Conservation (phyloP, 1,284 basidiomycete species). For the Sanghuangporus weigelae region DNA sequence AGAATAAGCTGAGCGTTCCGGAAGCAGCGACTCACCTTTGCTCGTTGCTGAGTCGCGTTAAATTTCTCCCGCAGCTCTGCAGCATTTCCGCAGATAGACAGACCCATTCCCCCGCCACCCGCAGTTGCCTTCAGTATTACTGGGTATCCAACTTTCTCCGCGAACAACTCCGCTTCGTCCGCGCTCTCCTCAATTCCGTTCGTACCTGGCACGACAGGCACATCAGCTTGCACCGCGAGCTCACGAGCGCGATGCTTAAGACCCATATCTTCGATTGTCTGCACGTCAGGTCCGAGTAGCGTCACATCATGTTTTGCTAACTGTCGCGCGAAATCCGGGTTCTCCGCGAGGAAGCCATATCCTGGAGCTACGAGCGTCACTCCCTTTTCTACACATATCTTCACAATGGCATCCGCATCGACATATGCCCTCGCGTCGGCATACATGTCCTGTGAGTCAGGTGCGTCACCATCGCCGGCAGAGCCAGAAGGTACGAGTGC, state of each 20-base stretch:
- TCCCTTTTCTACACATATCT: constrained; percentile 37
- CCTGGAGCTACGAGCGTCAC: constrained; percentile 61
- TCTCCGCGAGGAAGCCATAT: constrained; percentile 67
- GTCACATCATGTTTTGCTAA: constrained; percentile 47
- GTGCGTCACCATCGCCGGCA: background rate
- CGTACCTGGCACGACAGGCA: constrained; percentile 56
- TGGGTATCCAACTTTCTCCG: constrained; percentile 48
- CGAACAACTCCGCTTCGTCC: constrained; percentile 40
- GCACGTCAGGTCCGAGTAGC: constrained; percentile 56
- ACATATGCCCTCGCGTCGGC: constrained; percentile 41
- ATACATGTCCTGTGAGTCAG: constrained; percentile 13
- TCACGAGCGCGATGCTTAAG: constrained; percentile 57
- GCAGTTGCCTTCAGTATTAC: constrained; percentile 67
- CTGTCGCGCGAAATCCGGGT: constrained; percentile 47
- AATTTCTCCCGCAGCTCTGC: constrained; percentile 37
- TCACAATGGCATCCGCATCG: constrained; percentile 36
- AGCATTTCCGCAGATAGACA: constrained; percentile 49
- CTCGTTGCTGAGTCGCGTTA: constrained; percentile 35
- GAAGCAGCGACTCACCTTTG: constrained; percentile 35
- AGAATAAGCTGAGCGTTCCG: background rate
- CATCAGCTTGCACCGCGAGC: constrained; percentile 42
- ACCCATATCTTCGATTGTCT: constrained; percentile 52
- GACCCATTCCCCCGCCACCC: constrained; percentile 71
- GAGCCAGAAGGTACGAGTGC: constrained; percentile 24
- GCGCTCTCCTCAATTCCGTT: constrained; percentile 38